Percentiles rank a stretch among this genome's conserved stretches.
These are phyloP conservation scores for Astrephomene gubernaculifera DNA, from an alignment of 139 green algal species.

Conservation along the genomic window DNA sequence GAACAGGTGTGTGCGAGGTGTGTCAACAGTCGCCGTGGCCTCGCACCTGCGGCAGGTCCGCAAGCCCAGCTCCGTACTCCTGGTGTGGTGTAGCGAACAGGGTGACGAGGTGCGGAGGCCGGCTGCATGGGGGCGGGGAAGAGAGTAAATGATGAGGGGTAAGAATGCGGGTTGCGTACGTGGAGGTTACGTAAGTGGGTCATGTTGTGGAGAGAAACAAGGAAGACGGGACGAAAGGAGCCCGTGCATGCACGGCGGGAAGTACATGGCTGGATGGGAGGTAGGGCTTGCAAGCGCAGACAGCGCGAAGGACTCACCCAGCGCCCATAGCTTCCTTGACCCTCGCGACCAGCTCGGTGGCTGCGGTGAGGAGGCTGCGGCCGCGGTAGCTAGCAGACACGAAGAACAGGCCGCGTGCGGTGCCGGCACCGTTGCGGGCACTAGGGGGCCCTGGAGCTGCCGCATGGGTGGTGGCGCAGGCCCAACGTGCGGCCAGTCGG, in stretches of 20 bases:
- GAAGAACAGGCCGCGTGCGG: not conserved
- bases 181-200: too few relatives aligned
- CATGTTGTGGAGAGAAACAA: not conserved
- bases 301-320: slow-evolving; percentile 8
- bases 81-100: slow-evolving; percentile 8
- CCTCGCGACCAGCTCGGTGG: not conserved
- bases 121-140: not conserved
- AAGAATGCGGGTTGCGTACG: not conserved
- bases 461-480: not conserved
- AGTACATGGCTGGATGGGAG: too few relatives aligned
- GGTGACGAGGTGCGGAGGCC: not conserved
- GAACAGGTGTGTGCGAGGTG: too few relatives aligned
- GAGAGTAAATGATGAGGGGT: not conserved
- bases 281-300: too few relatives aligned
- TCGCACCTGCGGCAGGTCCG: slow-evolving; percentile 7
- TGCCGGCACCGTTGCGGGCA: not conserved
- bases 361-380: slow-evolving; percentile 7
- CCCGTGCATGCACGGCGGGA: too few relatives aligned
- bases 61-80: slow-evolving; percentile 5
- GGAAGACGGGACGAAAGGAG: not conserved
- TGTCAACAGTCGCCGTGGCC: not conserved
- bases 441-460: not conserved
- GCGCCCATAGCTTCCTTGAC: slow-evolving; percentile 12
- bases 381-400: slow-evolving; percentile 15
- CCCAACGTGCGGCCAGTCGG: not conserved